Base-by-base conservation (phyloP, 208 protist genomes). In the Acanthamoeba royreba region DNA sequence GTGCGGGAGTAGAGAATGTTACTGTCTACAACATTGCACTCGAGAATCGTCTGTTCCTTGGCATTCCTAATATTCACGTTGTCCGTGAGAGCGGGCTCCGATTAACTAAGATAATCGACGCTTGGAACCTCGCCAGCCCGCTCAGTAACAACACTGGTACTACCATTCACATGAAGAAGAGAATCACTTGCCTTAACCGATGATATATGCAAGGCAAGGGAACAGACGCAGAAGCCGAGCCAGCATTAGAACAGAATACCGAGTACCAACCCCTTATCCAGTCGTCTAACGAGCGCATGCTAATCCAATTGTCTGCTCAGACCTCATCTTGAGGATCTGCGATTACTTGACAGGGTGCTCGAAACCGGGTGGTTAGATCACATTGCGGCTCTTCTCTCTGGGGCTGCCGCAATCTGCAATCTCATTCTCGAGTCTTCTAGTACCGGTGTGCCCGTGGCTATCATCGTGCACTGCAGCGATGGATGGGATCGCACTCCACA, bases 401-500 rank as follows among this genome's bases (percentile, higher is more conserved):
- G 83, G 13, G 83, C 83, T 3, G 52, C 66, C 22, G 49, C 38
- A 4, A 90, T 69, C 47, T 47, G 52, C 55, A 90, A 90, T 33
- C 83, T 90, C 55, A 90, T 90, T 33, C 46, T 90, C 2, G 83
- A 90, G 83, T 90, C 83, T 22, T 90, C 83, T 22, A 69, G 52
- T n/a, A 90, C 83, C 25, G 83, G 83, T 19, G 38, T 66, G 22
- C 83, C 83, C 8, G 83, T 90, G 47, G 83, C 83, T 35, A 90
- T 90, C 55, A 90, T 90, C 22, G 43, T 69, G 22, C 83, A 90
- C 49, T 90, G 83, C 83, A 66, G 47, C 33, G 47, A 90, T 25
- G 52, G 86, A 93, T 98, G 98, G 99, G 94, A 94, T 97, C 81
- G 99, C 98, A 33, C 72, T 38, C 72, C 72, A 13, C 72, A 58